These are phyloP conservation scores for Auricularia sp. DNA, from an alignment of 768 basidiomycete species.

Conservation along the genomic window DNA sequence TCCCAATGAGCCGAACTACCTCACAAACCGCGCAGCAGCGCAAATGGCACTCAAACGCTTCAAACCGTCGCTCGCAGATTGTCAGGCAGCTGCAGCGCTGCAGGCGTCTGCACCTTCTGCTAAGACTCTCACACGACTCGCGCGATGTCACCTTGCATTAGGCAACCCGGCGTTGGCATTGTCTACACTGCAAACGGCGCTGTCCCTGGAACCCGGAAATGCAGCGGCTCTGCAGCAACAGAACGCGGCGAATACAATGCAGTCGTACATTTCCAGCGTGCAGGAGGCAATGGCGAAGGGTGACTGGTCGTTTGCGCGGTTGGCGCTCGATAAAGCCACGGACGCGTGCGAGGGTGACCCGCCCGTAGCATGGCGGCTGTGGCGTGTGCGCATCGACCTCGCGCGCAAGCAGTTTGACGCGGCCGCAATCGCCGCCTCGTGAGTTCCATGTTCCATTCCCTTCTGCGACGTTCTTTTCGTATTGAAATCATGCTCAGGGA, in stretches of 20 bases:
- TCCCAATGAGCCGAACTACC: constrained; percentile 58
- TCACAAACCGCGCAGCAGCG: constrained; percentile 80
- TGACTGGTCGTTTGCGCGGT: constrained; percentile 68
- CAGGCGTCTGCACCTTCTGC: constrained; percentile 50
- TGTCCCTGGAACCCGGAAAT: constrained; percentile 55
- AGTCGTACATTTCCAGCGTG: constrained; percentile 56
- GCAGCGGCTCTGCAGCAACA: constrained; percentile 48
- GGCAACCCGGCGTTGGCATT: constrained; percentile 59
- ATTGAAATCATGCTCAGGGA: constrained; percentile 37
- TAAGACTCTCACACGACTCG: constrained; percentile 76
- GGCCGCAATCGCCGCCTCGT: constrained; percentile 71
- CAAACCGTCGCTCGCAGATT: constrained; percentile 64
- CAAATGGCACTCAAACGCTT: constrained; percentile 75
- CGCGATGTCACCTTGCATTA: constrained; percentile 73
- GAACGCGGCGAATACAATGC: constrained; percentile 48
- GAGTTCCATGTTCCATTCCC: constrained; percentile 18
- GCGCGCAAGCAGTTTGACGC: constrained; percentile 60
- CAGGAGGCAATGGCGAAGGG: constrained; percentile 42
- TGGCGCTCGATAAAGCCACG: constrained; percentile 59
- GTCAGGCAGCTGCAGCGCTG: constrained; percentile 59
- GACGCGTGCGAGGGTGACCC: constrained; percentile 54
- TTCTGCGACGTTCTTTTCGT: neutral
- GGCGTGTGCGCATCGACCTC: constrained; percentile 70
- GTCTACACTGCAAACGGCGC: constrained; percentile 51
- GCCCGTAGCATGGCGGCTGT: constrained; percentile 70